phyloP scores from a whole-genome alignment of 1,284 basidiomycete genomes.

The Volvariella surrecta region DNA sequence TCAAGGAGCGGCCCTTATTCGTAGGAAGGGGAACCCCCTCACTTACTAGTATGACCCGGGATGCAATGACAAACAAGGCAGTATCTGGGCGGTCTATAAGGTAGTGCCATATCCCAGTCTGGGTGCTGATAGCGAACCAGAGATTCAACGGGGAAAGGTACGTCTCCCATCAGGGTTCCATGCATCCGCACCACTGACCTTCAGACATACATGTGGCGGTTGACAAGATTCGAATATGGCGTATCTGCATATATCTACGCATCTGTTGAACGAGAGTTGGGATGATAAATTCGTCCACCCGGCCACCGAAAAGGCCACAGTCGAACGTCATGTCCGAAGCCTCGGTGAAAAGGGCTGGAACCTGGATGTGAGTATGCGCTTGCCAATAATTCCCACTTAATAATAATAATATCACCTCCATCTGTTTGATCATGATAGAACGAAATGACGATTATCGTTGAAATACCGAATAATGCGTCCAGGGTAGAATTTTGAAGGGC shows the following conservation, averaged over 20 bases:
- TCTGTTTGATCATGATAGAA: background rate
- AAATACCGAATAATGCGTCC: slow-evolving; percentile 22
- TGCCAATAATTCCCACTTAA: slow-evolving; percentile 6
- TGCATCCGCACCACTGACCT: too few relatives aligned
- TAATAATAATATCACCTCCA: too few relatives aligned
- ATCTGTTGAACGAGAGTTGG: slow-evolving; percentile 27
- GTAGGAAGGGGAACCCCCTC: too few relatives aligned
- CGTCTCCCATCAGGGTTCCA: too few relatives aligned
- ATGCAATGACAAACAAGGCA: too few relatives aligned
- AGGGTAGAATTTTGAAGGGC: slow-evolving; percentile 31
- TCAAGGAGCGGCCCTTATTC: too few relatives aligned
- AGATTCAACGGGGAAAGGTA: too few relatives aligned
- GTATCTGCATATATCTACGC: slow-evolving; percentile 28
- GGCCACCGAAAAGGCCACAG: slow-evolving; percentile 19
- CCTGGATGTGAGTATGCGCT: slow-evolving; percentile 25
- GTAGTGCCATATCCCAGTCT: too few relatives aligned
- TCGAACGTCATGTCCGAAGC: slow-evolving; percentile 28
- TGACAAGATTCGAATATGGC: slow-evolving; percentile 24
- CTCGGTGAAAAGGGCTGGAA: slow-evolving; percentile 23
- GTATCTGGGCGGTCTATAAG: too few relatives aligned
- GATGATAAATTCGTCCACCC: slow-evolving; percentile 22
- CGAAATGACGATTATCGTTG: background rate
- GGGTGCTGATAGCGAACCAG: too few relatives aligned
- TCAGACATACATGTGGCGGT: too few relatives aligned
- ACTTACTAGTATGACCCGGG: too few relatives aligned